These are phyloP conservation scores for Mucor lusitanicus DNA, from an alignment of 371 early-diverging fungal genomes.

Conservation along the genomic window DNA sequence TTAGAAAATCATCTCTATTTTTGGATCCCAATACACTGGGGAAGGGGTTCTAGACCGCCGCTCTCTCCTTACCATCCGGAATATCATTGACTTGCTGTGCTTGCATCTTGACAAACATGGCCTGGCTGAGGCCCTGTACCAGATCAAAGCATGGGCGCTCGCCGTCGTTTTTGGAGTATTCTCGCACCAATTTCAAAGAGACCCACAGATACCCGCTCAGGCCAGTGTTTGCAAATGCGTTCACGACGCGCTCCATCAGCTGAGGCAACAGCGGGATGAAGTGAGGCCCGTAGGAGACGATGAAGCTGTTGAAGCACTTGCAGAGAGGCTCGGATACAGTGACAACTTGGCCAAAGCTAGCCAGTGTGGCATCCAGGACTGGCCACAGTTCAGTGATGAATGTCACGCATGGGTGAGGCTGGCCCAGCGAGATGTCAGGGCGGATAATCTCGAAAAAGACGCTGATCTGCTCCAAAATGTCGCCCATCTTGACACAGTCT, in stretches of 20 bases:
- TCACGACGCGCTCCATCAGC: constrained; percentile 57
- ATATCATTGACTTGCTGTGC: constrained; percentile 51
- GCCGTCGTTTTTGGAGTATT: constrained; percentile 22
- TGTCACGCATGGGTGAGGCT: constrained; percentile 71
- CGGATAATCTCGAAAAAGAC: constrained; percentile 57
- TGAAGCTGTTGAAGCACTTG: constrained; percentile 66
- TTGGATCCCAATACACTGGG: background rate
- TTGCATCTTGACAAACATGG: constrained; percentile 18
- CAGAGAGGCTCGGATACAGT: constrained; percentile 66
- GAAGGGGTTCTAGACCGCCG: background rate
- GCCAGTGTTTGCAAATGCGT: constrained; percentile 64
- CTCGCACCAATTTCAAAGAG: constrained; percentile 44
- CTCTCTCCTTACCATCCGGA: constrained; percentile 50
- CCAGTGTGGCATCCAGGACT: constrained; percentile 57
- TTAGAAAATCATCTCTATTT: background rate
- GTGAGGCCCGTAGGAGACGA: constrained; percentile 61
- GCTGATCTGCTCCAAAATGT: constrained; percentile 55
- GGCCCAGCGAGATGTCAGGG: constrained; percentile 49
- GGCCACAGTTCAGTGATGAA: constrained; percentile 85
- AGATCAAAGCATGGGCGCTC: constrained; percentile 15
- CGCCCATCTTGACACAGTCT: constrained; percentile 33
- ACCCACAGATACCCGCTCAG: constrained; percentile 82
- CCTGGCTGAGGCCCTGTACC: constrained; percentile 11
- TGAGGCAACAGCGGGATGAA: constrained; percentile 58
- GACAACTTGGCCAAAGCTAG: constrained; percentile 54